A percentile compares a stretch with the other conserved stretches of the same genome.
phyloP scores from a whole-genome alignment of 2,329 filamentous ascomycete genomes.

The Claviceps paspali region DNA sequence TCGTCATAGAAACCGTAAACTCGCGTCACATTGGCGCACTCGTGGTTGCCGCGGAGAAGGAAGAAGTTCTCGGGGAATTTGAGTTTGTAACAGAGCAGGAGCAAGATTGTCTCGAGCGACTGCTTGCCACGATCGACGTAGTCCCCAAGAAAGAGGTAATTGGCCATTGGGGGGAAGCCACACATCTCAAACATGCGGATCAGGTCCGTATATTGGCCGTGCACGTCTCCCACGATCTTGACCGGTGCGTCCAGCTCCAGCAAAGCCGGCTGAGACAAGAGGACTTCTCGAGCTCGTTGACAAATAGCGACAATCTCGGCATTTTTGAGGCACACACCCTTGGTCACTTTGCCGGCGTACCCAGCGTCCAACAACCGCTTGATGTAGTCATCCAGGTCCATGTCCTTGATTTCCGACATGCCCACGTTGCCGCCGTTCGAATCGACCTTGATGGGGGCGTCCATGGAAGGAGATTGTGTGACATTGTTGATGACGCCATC shows the following conservation, averaged over 20 bases:
- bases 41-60: conserved; percentile 83
- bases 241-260: conserved; percentile 87
- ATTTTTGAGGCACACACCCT: conserved; percentile 93
- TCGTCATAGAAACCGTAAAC: conserved; percentile 98
- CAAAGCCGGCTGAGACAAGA: conserved; percentile 81
- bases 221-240: conserved; percentile 94
- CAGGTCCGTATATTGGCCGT: conserved; percentile 90
- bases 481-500: conserved; percentile 57
- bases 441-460: conserved; percentile 26
- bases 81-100: conserved; percentile 90
- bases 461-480: conserved; percentile 28
- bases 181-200: conserved; percentile 99
- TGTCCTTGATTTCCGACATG: conserved; percentile 80
- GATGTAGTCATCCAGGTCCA: conserved; percentile 95
- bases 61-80: conserved; percentile 98
- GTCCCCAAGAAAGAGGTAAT: conserved; percentile 89
- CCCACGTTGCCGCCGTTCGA: conserved; percentile 43
- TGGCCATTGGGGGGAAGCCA: conserved; percentile 80
- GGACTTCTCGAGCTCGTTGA: conserved; percentile 71
- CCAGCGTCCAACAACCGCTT: conserved; percentile 84
- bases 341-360: conserved; percentile 93
- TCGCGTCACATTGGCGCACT: conserved; percentile 89
- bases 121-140: conserved; percentile 96
- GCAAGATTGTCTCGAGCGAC: conserved; percentile 82
- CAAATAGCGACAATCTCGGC: conserved; percentile 94